Evolutionary conservation across 345 rosid species (phyloP), one percentile per base, ranked within the genome.

Genomic region (Eucalyptus guilfoylei): DNA sequence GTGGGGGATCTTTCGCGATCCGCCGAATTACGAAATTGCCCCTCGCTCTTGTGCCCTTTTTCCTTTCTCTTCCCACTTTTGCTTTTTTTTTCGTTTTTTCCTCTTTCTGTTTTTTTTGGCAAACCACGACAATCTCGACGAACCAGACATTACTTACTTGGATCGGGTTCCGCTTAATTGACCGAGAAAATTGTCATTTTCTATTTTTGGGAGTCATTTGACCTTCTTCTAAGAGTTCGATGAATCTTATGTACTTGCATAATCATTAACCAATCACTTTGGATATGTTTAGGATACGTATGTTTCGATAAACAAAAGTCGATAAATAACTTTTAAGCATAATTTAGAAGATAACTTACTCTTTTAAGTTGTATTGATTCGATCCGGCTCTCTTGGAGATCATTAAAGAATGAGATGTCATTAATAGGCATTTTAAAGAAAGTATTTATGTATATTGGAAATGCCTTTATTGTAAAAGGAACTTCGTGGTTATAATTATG

Each of bases 1-100:
- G 80, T 17, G 44, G 7, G 80, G 80, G 83, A 76, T 40, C 47
- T 76, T 40, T 21, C 83, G 13, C 24, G 42, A 40, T 11, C 80
- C 76, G 40, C 83, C 0, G 2, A 60, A 88, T 94, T 90, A 90
- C 95, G 26, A 62, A 80, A 87, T 21, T 88, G 87, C 90, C 93
- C 93, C 87, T 80, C 12, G 6, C 13, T 24, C 19, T 49, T 48
- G 14, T 32, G 19, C 72, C 8, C 72, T 14, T 14, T 28, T 30
- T 28, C 17, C 32, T n/a, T n/a, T n/a, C 15, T 12, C 15, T 30
- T 28, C 15, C 14, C 44, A 34, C 21, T 55, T n/a, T 69, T 17
- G 44, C 80, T 17, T 34, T 7, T 13, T 1, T 17, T 69, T 10
- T 5, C 2, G 4, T 5, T 15, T 17, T 17, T 34, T 21, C 28